Evolutionary conservation across 805 yeast genomes (phyloP).

Genomic region (Yarrowia sp.): DNA sequence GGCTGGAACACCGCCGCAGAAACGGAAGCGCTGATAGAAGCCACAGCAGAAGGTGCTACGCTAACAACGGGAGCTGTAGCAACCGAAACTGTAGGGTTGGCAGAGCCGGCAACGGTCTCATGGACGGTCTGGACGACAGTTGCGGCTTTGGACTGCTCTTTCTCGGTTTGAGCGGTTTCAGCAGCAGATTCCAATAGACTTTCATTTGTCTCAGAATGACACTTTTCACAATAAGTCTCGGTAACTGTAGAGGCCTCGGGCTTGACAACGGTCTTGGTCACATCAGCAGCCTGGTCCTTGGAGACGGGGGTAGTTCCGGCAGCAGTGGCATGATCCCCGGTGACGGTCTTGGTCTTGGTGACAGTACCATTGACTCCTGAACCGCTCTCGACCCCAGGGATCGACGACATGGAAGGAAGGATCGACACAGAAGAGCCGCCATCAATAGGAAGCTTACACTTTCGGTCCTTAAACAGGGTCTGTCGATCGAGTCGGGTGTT

Average conservation of each 20-base stretch:
- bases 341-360: not conserved
- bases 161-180: not conserved
- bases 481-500: slow-evolving; percentile 34
- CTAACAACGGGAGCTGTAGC: not conserved
- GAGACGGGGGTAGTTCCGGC: not conserved
- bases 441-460: slow-evolving; percentile 6
- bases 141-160: not conserved
- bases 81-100: not conserved
- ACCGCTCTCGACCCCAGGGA: slow-evolving; percentile 3
- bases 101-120: not conserved
- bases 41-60: not conserved
- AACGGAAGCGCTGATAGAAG: not conserved
- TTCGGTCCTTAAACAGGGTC: slow-evolving; percentile 32
- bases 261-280: not conserved
- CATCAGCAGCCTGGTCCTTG: not conserved
- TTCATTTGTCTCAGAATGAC: slow-evolving; percentile 18
- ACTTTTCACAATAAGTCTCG: slow-evolving; percentile 11
- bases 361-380: not conserved
- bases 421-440: not conserved
- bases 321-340: not conserved
- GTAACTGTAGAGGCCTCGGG: slow-evolving; percentile 8
- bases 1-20: slow-evolving; percentile 1
- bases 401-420: not conserved
- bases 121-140: not conserved
- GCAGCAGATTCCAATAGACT: slow-evolving; percentile 1